Base-by-base conservation (phyloP, 2,329 filamentous ascomycete species). In the Hypoxylon sp. region DNA sequence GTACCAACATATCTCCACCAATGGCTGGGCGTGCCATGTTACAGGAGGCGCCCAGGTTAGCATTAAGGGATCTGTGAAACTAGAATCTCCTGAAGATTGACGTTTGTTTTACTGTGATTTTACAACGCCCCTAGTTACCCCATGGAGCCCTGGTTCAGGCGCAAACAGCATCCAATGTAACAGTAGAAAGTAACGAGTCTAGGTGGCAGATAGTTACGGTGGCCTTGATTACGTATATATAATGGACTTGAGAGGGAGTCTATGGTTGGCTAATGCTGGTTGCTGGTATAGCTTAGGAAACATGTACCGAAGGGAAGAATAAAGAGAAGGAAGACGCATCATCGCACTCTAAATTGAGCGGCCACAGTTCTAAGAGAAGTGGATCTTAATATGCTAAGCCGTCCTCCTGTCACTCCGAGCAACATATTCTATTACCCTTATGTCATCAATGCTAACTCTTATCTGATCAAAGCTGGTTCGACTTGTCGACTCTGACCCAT, bases 1-100 rank as follows among this genome's bases (percentile, higher is more conserved):
- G 37, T 56, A 57, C 14, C 13, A 37, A 20, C 40, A 30, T 27
- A 6, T 2, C 20, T n/a, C 55, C 31, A 20, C 17, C 56, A n/a
- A 48, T 31, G 33, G 22, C 37, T 31, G 22, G n/a, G 22, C 35
- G 53, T 37, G 59, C 55, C 48, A 25, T 35, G 64, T 55, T n/a
- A 51, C 46, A 60, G 14, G 20, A 60, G 13, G 31, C 46, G 57
- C 57, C 46, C 6, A 7, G 11, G 14, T 17, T 22, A 11, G 42
- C 17, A 22, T 10, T 1, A 22, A 57, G 27, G 14, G 11, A 40
- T 14, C 25, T 20, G 40, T 33, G 54, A 46, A 57, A 57, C 54
- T 20, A 5, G 37, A 22, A 11, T 27, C 22, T 42, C 22, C 22
- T 17, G 6, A n/a, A 35, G 8, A 4, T 22, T 35, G 33, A 37